These are phyloP conservation scores for Hypholoma fasciculare DNA, from an alignment of 768 basidiomycete genomes.

Conservation along the genomic window DNA sequence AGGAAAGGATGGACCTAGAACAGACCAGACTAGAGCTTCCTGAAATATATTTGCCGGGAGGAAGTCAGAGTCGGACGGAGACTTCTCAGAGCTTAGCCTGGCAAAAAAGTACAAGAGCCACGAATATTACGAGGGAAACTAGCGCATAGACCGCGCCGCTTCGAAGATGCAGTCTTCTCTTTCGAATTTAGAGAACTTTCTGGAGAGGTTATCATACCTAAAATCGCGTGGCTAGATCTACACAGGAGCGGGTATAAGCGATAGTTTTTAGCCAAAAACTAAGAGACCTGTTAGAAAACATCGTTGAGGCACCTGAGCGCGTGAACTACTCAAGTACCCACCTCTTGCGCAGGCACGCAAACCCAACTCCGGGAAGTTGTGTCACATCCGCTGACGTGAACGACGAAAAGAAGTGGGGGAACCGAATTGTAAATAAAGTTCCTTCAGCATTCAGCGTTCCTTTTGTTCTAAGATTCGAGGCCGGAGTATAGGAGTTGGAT, in stretches of 20 bases:
- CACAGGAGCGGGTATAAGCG: not conserved
- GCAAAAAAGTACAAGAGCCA: not conserved
- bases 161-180: conserved; percentile 4
- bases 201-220: conserved; percentile 6
- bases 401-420: not conserved
- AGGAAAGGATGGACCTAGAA: not conserved
- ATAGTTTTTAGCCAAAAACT: not conserved
- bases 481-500: not conserved
- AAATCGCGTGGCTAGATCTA: not conserved
- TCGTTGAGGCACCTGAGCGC: no score
- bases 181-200: not conserved
- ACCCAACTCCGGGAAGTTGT: not conserved
- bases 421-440: not conserved
- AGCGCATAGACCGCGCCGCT: not conserved
- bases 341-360: not conserved
- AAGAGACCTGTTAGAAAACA: not conserved
- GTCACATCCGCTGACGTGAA: conserved; percentile 4
- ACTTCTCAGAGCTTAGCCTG: conserved; percentile 5
- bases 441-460: not conserved
- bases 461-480: not conserved
- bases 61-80: conserved; percentile 3
- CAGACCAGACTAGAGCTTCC: not conserved
- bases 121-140: not conserved
- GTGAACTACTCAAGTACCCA: no score
- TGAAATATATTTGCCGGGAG: conserved; percentile 4